Evolutionary conservation across 495 filamentous ascomycete genomes (phyloP).

Genomic region (Neurospora pannonica): DNA sequence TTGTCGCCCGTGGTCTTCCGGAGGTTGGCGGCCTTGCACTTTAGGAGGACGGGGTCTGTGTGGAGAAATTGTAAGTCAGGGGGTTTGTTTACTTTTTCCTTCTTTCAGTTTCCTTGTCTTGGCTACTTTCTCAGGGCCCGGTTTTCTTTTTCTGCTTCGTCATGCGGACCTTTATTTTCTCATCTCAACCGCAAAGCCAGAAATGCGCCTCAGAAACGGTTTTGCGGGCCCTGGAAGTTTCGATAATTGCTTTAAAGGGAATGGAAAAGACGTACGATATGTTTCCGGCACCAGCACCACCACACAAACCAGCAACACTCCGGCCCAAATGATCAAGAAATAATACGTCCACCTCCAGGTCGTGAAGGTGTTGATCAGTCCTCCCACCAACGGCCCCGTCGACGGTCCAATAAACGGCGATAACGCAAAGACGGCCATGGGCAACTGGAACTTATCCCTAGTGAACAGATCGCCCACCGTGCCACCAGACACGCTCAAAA

Average conservation of each 20-base stretch:
- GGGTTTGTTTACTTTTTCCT: background rate
- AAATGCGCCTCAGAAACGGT: background rate
- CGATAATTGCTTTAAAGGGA: background rate
- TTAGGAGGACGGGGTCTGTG: constrained; percentile 53
- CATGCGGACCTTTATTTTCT: too few relatives aligned
- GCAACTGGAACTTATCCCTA: constrained; percentile 58
- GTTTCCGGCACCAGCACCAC: constrained; percentile 79
- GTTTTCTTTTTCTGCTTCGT: background rate
- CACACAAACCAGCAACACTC: constrained; percentile 50
- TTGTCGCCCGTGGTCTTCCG: constrained; percentile 71
- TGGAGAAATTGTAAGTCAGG: background rate
- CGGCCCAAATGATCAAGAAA: constrained; percentile 71
- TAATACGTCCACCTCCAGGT: constrained; percentile 91
- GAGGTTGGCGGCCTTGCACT: constrained; percentile 60
- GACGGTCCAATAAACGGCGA: constrained; percentile 67
- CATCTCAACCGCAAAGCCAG: background rate
- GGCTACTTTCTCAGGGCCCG: background rate
- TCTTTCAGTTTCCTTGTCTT: background rate
- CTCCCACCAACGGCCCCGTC: constrained; percentile 48
- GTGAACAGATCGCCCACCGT: constrained; percentile 86
- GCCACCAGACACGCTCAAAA: constrained; percentile 82
- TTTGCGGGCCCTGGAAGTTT: background rate
- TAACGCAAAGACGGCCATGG: constrained; percentile 59
- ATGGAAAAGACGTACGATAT: constrained; percentile 47
- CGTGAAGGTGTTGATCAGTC: constrained; percentile 62